Conservation (phyloP, 1,284 basidiomycete genomes). For the Trametes versicolor region DNA sequence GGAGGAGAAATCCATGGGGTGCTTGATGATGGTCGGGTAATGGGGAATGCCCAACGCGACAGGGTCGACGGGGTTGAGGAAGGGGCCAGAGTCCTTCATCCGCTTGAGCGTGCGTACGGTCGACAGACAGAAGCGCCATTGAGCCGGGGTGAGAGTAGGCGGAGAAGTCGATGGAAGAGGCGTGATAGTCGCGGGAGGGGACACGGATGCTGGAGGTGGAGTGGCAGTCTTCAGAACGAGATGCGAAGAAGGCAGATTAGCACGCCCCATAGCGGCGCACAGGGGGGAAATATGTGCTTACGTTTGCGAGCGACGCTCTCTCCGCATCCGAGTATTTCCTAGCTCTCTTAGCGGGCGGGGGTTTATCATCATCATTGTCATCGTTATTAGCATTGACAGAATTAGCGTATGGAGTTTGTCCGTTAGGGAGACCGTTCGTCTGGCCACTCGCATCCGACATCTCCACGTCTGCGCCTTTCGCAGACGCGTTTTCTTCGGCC, state of each 20-base stretch:
- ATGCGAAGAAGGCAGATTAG: constrained; percentile 54
- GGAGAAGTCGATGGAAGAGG: constrained; percentile 38
- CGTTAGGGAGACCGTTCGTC: constrained; percentile 47
- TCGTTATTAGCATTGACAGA: constrained; percentile 46
- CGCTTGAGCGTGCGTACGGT: constrained; percentile 89
- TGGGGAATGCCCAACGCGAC: constrained; percentile 92
- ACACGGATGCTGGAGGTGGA: constrained; percentile 59
- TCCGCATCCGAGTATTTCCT: constrained; percentile 64
- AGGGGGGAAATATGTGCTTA: constrained; percentile 57
- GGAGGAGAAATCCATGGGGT: constrained; percentile 96
- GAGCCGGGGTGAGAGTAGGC: constrained; percentile 63
- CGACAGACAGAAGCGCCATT: constrained; percentile 86
- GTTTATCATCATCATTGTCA: constrained; percentile 65
- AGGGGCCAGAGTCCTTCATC: constrained; percentile 85
- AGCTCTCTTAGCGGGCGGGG: constrained; percentile 76
- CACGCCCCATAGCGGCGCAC: constrained; percentile 61
- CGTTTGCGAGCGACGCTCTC: constrained; percentile 65
- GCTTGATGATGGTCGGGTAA: constrained; percentile 88
- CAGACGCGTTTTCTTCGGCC: constrained; percentile 47
- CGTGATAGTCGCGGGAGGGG: constrained; percentile 40
- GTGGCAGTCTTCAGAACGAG: constrained; percentile 71
- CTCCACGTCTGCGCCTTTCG: constrained; percentile 53
- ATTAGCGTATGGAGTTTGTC: constrained; percentile 54
- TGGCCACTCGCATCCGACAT: constrained; percentile 56
- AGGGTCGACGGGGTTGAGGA: constrained; percentile 92